Evolutionary conservation across 2,329 filamentous ascomycete species (phyloP), one percentile per base, ranked within the genome.

Genomic region (Plenodomus lindquistii): DNA sequence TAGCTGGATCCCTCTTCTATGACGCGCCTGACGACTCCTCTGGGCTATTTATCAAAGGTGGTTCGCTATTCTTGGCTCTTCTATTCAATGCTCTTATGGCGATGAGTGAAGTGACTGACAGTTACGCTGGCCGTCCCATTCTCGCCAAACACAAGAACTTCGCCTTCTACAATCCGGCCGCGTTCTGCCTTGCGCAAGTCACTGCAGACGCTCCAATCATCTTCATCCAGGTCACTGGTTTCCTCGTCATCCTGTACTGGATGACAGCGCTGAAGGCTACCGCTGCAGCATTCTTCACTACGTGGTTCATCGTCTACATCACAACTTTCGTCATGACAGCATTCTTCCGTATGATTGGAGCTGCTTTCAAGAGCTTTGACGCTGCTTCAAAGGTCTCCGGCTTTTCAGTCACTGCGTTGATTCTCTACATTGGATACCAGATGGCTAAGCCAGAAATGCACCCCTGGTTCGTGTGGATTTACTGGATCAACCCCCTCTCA

Each of bases 81-180:
- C 73, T 89, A 0, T 85, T 81, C 67, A 85, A 87, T 62, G 76
- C 79, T 46, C 70, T 89, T 7, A 63, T 87, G 1, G 78, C 84
- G 18, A 83, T 88, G 77, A 80, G 84, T 1, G 86, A 89, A 66
- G 85, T 89, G 1, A 85, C 59, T 0, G 66, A 66, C 21, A 57
- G 83, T 0, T 88, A 85, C 58, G 75, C 70, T 11, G 84, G 84
- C 16, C 78, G 85, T 20, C 88, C 89, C 1, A 94, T 96, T 60
- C 87, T 96, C 44, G 90, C 95, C 62, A 96, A 96, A 67, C 91
- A 97, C 59, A 76, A 81, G 46, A 84, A 86, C 42, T 96, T 95
- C 66, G 90, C 90, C n/a, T 80, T 96, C 20, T 95, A 94, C 64
- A 91, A 95, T 63, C 90, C 92, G 0, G 90, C 87, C 6, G 87